A percentile compares a stretch with the other conserved stretches of the same genome.
phyloP scores from a whole-genome alignment of 306 rosid genomes.

The Cucurbita ficifolia region DNA sequence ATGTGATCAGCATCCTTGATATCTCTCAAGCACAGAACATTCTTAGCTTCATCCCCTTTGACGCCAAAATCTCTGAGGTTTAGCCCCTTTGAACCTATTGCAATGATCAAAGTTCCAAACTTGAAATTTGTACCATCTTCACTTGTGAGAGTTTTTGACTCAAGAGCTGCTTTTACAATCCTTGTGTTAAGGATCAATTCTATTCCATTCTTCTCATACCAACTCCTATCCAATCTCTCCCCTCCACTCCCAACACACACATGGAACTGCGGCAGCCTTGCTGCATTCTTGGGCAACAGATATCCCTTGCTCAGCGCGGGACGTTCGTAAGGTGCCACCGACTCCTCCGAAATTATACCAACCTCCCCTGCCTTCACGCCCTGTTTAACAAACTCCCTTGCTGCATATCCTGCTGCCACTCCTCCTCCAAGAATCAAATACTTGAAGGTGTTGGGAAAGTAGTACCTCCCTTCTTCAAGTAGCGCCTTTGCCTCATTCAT shows the following conservation, averaged over 20 bases:
- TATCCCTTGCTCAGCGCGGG: conserved; percentile 32
- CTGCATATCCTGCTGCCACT: conserved; percentile 42
- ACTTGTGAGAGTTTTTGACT: conserved; percentile 14
- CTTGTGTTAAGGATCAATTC: conserved; percentile 25
- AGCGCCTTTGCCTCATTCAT: conserved; percentile 15
- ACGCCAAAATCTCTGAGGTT: conserved; percentile 18
- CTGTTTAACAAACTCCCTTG: conserved; percentile 25
- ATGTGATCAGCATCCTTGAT: conserved; percentile 25
- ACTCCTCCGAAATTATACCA: conserved; percentile 29
- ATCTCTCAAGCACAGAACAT: conserved; percentile 32
- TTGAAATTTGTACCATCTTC: conserved; percentile 11
- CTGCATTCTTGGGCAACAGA: conserved; percentile 18
- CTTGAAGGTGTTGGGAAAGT: conserved; percentile 6
- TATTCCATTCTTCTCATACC: conserved; percentile 28
- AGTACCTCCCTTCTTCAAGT: conserved; percentile 15
- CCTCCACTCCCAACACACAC: conserved; percentile 46
- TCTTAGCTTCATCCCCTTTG: conserved; percentile 20
- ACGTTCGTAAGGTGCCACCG: conserved; percentile 34
- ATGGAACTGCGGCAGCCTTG: conserved; percentile 29
- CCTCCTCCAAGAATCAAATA: conserved; percentile 35
- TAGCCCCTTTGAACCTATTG: conserved; percentile 19
- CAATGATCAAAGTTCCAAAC: conserved; percentile 22
- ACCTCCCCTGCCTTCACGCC: conserved; percentile 21
- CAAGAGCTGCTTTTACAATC: conserved; percentile 13
- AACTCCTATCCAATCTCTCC: conserved; percentile 19